Base-by-base conservation (phyloP, 2,329 filamentous ascomycete genomes). In the Calonectria henricotiae region DNA sequence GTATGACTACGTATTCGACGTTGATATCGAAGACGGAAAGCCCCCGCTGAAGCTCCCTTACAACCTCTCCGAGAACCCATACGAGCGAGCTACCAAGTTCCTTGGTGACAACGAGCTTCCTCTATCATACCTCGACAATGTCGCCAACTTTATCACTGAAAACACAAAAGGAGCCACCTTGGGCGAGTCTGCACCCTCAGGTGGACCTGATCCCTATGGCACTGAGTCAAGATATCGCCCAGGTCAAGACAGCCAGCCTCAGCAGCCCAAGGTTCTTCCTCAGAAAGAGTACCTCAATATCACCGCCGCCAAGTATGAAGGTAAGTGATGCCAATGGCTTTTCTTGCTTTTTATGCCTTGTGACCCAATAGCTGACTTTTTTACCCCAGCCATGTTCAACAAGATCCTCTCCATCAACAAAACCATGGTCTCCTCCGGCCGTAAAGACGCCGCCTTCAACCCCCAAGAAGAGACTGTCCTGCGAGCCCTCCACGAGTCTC, bases 1-100 rank as follows among this genome's bases (percentile, higher is more conserved):
- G 71, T 99, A 97, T 80, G 96, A 99, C 80, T 98, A 93, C 78
- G 95, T 99, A 9, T 98, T 98, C 75, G 95, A 98, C 79, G 95
- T 98, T 30, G 95, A 98, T 77, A 97, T 98, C 72, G 94, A 98
- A 80, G 96, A 98, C 78, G 96, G 95, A 63, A 96, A 97, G 79
- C 95, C 96, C 13, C 91, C 96, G 0, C 86, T 98, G 54, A 98
- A 98, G 82, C 87, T 98, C n/a, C 95, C 96, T 0, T 98, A 93
- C 83, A 98, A 98, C 80, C 87, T 96, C 13, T 94, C 93, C 1
- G 93, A 98, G 79, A 98, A 98, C 75, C 94, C 95, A 0, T 98
- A 97, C 81, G 94, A 98, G 76, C 92, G 93, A 2, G 96, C 96
- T 0, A 94, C 93, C 41, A 98, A 94, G 79, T 99, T 98, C 76